A percentile compares a stretch with the other conserved stretches of the same genome.
phyloP scores from a whole-genome alignment of 805 yeast species.

The Starmerella bacillaris region DNA sequence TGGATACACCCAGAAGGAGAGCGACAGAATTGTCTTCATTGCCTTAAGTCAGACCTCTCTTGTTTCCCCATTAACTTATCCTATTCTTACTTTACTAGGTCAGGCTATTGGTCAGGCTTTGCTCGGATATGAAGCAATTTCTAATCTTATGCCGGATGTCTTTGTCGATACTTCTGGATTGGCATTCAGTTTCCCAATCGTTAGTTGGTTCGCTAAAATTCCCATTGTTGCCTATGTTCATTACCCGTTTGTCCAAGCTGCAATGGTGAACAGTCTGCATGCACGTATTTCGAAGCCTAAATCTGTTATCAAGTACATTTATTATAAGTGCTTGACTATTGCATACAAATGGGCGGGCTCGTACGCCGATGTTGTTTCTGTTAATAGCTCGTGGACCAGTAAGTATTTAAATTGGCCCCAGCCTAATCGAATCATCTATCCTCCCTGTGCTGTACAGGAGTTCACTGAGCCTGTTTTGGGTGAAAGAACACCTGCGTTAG shows the following conservation, averaged over 20 bases:
- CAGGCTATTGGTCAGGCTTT: slow-evolving; percentile 69
- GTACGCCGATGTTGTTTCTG: slow-evolving; percentile 43
- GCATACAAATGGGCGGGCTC: slow-evolving; percentile 51
- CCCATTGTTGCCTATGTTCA: slow-evolving; percentile 86
- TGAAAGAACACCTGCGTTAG: slow-evolving; percentile 17
- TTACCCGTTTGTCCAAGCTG: slow-evolving; percentile 76
- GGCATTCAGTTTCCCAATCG: slow-evolving; percentile 67
- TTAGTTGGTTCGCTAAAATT: slow-evolving; percentile 36
- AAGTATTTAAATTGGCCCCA: slow-evolving; percentile 64
- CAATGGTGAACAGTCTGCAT: slow-evolving; percentile 36
- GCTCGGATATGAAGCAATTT: slow-evolving; percentile 53
- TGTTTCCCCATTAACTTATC: slow-evolving; percentile 61
- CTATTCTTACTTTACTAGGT: slow-evolving; percentile 60
- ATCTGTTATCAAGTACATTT: slow-evolving; percentile 25
- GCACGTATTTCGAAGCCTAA: slow-evolving; percentile 21
- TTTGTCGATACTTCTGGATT: slow-evolving; percentile 90
- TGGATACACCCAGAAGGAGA: slow-evolving; percentile 31
- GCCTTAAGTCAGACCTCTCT: slow-evolving; percentile 37
- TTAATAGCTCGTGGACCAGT: slow-evolving; percentile 86
- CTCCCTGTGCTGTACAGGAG: slow-evolving; percentile 71
- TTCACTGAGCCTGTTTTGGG: slow-evolving; percentile 22
- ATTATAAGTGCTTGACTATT: slow-evolving; percentile 55
- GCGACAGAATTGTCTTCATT: slow-evolving; percentile 40
- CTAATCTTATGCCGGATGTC: slow-evolving; percentile 58
- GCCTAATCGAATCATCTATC: slow-evolving; percentile 44